A percentile compares a stretch with the other conserved stretches of the same genome.
These are phyloP conservation scores for Pseudophaeomoniella oleicola DNA, from an alignment of 2,329 filamentous ascomycete genomes.

Conservation along the genomic window DNA sequence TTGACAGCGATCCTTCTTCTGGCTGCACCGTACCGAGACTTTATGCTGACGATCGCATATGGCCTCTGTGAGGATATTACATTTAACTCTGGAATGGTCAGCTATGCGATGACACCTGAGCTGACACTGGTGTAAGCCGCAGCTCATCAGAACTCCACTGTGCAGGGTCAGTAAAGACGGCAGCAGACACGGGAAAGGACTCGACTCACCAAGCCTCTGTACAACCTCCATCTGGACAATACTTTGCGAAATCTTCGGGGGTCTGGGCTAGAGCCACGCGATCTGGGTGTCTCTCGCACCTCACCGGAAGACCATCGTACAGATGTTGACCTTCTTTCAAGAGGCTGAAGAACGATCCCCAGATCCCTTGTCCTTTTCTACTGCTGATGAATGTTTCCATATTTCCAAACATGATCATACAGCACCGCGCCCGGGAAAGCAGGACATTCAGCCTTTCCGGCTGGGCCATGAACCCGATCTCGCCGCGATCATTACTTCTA, in stretches of 20 bases:
- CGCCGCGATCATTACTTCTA: slow-evolving; percentile 45
- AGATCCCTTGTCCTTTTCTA: slow-evolving; percentile 41
- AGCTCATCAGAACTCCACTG: slow-evolving; percentile 35
- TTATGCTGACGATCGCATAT: slow-evolving; percentile 40
- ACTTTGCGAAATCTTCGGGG: slow-evolving; percentile 43
- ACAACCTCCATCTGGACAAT: slow-evolving; percentile 59
- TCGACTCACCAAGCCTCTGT: slow-evolving; percentile 42
- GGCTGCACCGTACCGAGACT: slow-evolving; percentile 31
- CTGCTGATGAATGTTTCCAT: slow-evolving; percentile 49
- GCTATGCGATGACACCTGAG: slow-evolving; percentile 46
- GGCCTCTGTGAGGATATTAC: slow-evolving; percentile 25
- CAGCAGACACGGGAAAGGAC: neutral
- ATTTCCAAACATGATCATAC: slow-evolving; percentile 57
- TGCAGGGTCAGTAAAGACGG: slow-evolving; percentile 1
- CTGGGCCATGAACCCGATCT: slow-evolving; percentile 57
- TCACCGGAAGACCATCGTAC: slow-evolving; percentile 45
- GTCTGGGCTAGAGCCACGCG: slow-evolving; percentile 29
- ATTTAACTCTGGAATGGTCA: slow-evolving; percentile 44
- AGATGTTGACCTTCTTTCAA: slow-evolving; percentile 38
- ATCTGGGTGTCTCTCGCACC: slow-evolving; percentile 45
- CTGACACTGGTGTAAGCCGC: slow-evolving; percentile 44
- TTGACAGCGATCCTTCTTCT: slow-evolving; percentile 25
- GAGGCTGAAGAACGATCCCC: slow-evolving; percentile 42
- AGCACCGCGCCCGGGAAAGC: slow-evolving; percentile 50
- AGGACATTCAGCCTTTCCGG: slow-evolving; percentile 57